Evolutionary conservation across 2,329 filamentous ascomycete species (phyloP).

Genomic region (Arthrobotrys sphaeroides): DNA sequence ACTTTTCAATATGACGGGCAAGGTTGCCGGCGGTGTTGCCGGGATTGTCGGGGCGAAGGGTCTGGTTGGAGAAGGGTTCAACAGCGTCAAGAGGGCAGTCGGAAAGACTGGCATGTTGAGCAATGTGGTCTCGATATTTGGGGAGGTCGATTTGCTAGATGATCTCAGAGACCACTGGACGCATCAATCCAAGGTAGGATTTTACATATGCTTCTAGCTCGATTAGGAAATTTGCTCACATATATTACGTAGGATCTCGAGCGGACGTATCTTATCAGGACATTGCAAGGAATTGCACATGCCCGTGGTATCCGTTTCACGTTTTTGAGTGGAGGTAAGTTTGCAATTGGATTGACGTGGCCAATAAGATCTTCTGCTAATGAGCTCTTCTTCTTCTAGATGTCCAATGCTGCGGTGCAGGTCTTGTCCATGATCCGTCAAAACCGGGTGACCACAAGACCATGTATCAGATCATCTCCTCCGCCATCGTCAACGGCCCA

Average conservation of each 20-base stretch:
- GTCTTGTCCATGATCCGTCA: constrained; percentile 90
- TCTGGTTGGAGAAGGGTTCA: constrained; percentile 90
- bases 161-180: constrained; percentile 98
- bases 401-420: constrained; percentile 90
- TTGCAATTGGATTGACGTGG: constrained; percentile 18
- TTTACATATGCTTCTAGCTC: neutral
- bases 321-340: constrained; percentile 84
- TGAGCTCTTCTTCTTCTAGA: constrained; percentile 64
- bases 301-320: constrained; percentile 97
- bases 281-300: constrained; percentile 91
- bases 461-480: constrained; percentile 88
- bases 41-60: constrained; percentile 95
- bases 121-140: constrained; percentile 92
- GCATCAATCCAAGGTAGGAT: constrained; percentile 82
- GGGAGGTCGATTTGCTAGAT: constrained; percentile 92
- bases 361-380: constrained; percentile 46
- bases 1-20: constrained; percentile 94
- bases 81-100: constrained; percentile 93
- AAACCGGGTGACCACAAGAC: constrained; percentile 70
- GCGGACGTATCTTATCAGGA: constrained; percentile 93
- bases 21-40: constrained; percentile 92
- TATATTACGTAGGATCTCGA: constrained; percentile 76
- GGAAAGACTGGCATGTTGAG: constrained; percentile 97
- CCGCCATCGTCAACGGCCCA: constrained; percentile 88
- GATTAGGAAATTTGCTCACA: constrained; percentile 1